Evolutionary conservation across 108 stramenopile species (phyloP).

Genomic region (Cyclotella sp.): DNA sequence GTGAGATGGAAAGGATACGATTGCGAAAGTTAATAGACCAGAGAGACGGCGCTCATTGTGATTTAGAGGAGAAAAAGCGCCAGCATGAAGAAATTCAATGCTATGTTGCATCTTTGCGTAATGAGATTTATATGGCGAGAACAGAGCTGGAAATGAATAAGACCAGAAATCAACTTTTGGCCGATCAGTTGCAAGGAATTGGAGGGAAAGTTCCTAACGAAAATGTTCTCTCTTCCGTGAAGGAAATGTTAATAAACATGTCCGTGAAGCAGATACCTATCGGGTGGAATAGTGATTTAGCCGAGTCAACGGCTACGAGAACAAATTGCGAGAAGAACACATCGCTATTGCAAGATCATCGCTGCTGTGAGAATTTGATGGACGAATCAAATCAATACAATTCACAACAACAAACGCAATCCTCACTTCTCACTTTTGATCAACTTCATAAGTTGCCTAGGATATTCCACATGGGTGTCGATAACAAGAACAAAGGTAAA

Average conservation of each 20-base stretch:
- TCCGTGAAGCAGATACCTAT: not conserved
- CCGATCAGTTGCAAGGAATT: slow-evolving; percentile 12
- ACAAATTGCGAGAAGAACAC: too few relatives aligned
- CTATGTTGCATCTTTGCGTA: slow-evolving; percentile 1
- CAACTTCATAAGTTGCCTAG: slow-evolving; percentile 14
- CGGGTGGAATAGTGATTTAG: not conserved
- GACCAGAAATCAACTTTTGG: slow-evolving; percentile 17
- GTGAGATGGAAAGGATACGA: not conserved
- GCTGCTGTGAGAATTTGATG: too few relatives aligned
- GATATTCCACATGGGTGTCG: slow-evolving; percentile 27
- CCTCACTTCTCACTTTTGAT: not conserved
- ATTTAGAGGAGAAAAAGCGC: slow-evolving; percentile 1
- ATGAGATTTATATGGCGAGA: slow-evolving; percentile 16
- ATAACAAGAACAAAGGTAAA: not conserved
- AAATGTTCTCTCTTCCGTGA: not conserved
- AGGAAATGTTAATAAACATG: not conserved
- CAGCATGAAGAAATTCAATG: slow-evolving; percentile 12
- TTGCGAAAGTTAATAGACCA: not conserved
- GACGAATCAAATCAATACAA: too few relatives aligned
- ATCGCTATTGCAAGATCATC: too few relatives aligned
- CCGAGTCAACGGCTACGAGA: not conserved
- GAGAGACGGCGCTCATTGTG: not conserved
- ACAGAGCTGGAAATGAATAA: slow-evolving; percentile 35
- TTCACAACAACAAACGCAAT: too few relatives aligned
- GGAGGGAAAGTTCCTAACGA: not conserved